Base-by-base conservation (phyloP, 2,329 filamentous ascomycete genomes). In the Fusarium continuum region DNA sequence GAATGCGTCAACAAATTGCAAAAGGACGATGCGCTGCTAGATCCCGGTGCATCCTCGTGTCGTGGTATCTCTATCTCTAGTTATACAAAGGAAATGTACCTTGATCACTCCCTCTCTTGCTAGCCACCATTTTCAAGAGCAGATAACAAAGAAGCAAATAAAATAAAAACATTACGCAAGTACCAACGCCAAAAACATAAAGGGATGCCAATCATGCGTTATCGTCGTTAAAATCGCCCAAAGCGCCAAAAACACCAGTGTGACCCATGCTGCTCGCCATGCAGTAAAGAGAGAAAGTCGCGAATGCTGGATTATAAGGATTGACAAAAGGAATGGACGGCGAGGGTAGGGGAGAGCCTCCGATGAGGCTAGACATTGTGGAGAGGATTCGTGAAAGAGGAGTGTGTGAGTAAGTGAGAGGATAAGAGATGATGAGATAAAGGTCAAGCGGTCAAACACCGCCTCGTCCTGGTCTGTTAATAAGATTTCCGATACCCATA, bases 401-500 rank as follows among this genome's bases (percentile, higher is more conserved):
- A 11, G 44, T 45, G 34, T n/a, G 23, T 23, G 22, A 38, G 43
- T 41, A 13, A 55, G 47, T 6, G 16, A 43, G 14, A 11, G 44
- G n/a, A 13, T n/a, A 23, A 4, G 16, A 8, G 3, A n/a, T 5
- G 19, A 23, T 34, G 14, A 22, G 25, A 25, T 26, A 36, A 35
- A 34, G 19, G 23, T 25, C 25, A 13, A 23, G 28, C 20, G 14
- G 26, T 26, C 34, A 71, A 31, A 69, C 25, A 26, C 70, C 67
- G 20, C 71, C 69, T 29, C 74, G 71, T 8, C 73, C 71, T 13
- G 81, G 77, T 20, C 83, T 78, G 73, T 87, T 85, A 65, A 88
- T 85, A 55, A 88, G 82, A 45, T 83, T 78, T 46, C 82, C 82
- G 66, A 88, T 87, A 20, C 83, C 84, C 84, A 88, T 87, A 66